Evolutionary conservation across 2,329 filamentous ascomycete genomes (phyloP), one percentile per base, ranked within the genome.

Genomic region (Sporothrix protearum): DNA sequence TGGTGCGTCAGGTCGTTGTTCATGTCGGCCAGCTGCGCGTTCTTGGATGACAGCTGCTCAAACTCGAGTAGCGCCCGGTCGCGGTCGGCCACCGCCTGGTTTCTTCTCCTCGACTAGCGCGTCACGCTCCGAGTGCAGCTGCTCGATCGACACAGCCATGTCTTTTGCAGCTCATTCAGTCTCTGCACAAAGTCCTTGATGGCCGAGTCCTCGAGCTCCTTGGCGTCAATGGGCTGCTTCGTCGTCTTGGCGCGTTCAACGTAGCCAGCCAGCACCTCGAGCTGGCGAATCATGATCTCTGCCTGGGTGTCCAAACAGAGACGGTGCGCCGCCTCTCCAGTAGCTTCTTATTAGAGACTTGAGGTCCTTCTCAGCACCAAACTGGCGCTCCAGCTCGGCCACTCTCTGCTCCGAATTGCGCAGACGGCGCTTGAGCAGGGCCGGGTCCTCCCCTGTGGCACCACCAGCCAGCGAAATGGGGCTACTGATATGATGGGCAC

Each of bases 31-130:
- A 99, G 86, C 82, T 98, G 95, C 0, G 92, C 91, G 79, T 99
- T 99, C 85, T 97, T 97, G 71, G 91, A 91, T 12, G 93, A 97
- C 59, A 99, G 84, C 78, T 96, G 93, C 82, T 98, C 96, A 78
- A 97, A 98, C 78, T 99, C 96, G 77, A 97, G 89, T 77, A 97
- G 90, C 16, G 93, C 94, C 78, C 96, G 93, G 80, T 98, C 95
- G 77, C 96, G 93, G 83, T 96, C 92, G 69, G 92, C 90, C 51
- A 92, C 89, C 30, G 96, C 87, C 76, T 90, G 91, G 72, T 90
- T 90, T 89, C 78, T 95, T 93, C 80, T 98, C 94, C 71, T 97
- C 93, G 0, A 94, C 83, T 14, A 97, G 82, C 75, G 93, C 89
- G 77, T 96, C 93, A 73, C 93, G 89, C 80, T 95, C 92, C 49